Percentiles rank a stretch among this genome's conserved stretches.
Conservation (phyloP, 257 asterid genomes). For the Przewalskia tangutica region DNA sequence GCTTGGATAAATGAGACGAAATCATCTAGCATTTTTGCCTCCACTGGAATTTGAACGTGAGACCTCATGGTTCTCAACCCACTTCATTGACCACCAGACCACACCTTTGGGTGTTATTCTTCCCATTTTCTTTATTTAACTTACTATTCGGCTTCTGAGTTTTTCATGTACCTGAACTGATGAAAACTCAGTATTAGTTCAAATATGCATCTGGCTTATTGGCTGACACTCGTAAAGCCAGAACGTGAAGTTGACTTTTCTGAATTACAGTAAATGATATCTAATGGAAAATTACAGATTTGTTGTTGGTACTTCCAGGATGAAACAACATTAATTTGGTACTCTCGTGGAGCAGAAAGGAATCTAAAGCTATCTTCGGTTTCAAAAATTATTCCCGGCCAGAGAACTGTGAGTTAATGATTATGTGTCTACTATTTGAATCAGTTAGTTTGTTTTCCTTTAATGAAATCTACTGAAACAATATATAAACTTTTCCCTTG, state of each 20-base stretch:
- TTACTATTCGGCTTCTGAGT: not conserved
- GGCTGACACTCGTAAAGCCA: not conserved
- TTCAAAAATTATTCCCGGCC: constrained; percentile 81
- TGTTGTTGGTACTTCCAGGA: constrained; percentile 45
- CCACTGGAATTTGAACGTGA: too few species aligned
- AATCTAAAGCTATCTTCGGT: constrained; percentile 69
- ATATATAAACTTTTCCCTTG: constrained; percentile 2
- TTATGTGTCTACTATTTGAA: constrained; percentile 9
- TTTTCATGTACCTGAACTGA: not conserved
- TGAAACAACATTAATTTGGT: constrained; percentile 80
- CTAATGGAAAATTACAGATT: not conserved
- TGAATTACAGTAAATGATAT: not conserved
- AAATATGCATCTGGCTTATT: not conserved
- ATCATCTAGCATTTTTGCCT: too few species aligned
- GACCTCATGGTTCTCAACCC: too few species aligned
- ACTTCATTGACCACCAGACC: too few species aligned
- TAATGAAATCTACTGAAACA: not conserved
- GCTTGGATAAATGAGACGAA: too few species aligned
- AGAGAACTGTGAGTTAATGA: constrained; percentile 84
- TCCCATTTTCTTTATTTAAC: not conserved
- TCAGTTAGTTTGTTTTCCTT: not conserved
- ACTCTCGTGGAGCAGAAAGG: constrained; percentile 81
- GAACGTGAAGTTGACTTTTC: not conserved
- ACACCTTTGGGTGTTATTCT: too few species aligned
- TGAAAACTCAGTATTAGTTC: not conserved